Evolutionary conservation across 1,284 basidiomycete species (phyloP), one percentile per base, ranked within the genome.

Genomic region (Cryptococcus deneoformans): DNA sequence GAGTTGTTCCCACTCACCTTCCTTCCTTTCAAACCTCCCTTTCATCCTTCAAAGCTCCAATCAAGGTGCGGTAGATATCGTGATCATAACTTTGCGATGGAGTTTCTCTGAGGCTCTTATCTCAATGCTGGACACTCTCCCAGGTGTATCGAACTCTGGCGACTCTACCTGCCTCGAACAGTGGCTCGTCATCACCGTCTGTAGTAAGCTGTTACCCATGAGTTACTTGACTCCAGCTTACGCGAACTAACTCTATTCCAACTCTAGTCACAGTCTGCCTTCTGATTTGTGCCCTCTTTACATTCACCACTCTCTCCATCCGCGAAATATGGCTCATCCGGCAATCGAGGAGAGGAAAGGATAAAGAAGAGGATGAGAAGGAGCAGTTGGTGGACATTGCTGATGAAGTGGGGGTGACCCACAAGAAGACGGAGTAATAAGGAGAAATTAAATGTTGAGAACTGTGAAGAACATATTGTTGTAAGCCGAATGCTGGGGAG

Each of bases 251-350:
- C 39, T 16, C 24, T 12, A 11, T 24, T 7, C 24, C 36, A 8
- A 8, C 16, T 47, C 46, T 36, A 57, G 55, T 42, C 10, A 49
- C 46, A 16, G 12, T 47, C 7, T 38, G n/a, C 39, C 42, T 42
- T 14, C 35, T 57, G 11, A 6, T 34, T 3, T 46, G 29, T 14
- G 43, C 52, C 29, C 12, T 54, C 8, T 14, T 49, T 14, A 29
- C 43, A 5, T 46, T 60, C 46, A 34, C 47, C 24, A 42, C 42
- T 10, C 52, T 60, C 7, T 44, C 52, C 10, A 52, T 56, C 34
- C 50, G 54, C 34, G 58, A 60, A 35, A 16, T 45, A 11, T 42
- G 47, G 6, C 46, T 56, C 35, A 56, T 60, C 11, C 7, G 46
- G 29, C 46, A 37, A n/a, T 53, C 54, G 6, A 29, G 39, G 38